Evolutionary conservation across 495 filamentous ascomycete genomes (phyloP), one percentile per base, ranked within the genome.

Genomic region (Darksidea phi): DNA sequence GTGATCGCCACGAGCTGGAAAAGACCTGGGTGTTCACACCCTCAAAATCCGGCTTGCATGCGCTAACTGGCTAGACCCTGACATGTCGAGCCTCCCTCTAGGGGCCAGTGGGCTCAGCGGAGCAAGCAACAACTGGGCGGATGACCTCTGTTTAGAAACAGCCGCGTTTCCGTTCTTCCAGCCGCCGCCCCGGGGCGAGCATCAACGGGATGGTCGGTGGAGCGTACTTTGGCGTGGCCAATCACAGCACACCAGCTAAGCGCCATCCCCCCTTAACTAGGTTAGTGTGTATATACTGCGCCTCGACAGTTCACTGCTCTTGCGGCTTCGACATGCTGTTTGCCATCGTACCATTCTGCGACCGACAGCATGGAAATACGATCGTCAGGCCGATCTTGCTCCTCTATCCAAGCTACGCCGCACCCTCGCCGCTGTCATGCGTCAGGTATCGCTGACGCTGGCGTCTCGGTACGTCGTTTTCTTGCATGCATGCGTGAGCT

Each of bases 61-160:
- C 28, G 28, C 28, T 32, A 10, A 32, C 10, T 32, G 28, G 28
- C 10, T 10, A 10, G 41, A 43, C 41, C 41, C 3, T 15, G 15
- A 43, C 41, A 15, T 43, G 15, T n/a, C 15, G 6, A 15, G 13
- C 41, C 18, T 15, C 41, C 41, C 18, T 20, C 18, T 15, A 6
- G 41, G 41, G 18, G 41, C 13, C 15, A 6, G 13, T 15, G 15
- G 15, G 13, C 13, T 15, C 41, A 13, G 41, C 15, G 41, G 18
- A 20, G 4, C 41, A 15, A 43, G 41, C 41, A 50, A 26, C 46
- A 51, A 28, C 21, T 13, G 37, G n/a, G 28, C 54, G 28, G 17
- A 59, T 59, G 56, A 20, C 25, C 46, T 37, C 7, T 21, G 10
- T 36, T 42, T 50, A 59, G 56, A 48, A 59, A 50, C 56, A 32